Evolutionary conservation across 768 basidiomycete genomes (phyloP).

Genomic region (Tricholoma saponaceum): DNA sequence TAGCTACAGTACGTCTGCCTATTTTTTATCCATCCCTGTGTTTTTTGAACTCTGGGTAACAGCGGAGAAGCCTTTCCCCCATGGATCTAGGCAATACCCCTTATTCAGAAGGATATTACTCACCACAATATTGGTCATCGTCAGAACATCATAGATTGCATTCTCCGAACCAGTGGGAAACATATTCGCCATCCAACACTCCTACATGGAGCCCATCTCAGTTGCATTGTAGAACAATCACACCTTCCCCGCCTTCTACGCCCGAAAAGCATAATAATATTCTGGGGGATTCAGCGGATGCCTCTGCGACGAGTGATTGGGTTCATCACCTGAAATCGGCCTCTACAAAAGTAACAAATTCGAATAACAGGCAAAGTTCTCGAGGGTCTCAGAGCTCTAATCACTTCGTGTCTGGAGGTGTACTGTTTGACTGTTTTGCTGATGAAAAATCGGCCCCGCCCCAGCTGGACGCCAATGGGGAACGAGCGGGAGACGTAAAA

Average conservation of each 20-base stretch:
- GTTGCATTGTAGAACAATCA: background rate
- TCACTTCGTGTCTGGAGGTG: constrained; percentile 50
- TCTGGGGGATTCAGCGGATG: background rate
- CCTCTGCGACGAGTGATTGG: background rate
- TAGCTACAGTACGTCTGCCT: constrained; percentile 12
- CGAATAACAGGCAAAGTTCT: background rate
- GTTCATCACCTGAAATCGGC: background rate
- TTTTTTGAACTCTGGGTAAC: constrained; percentile 9
- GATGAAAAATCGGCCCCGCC: background rate
- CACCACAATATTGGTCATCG: background rate
- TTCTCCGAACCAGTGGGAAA: background rate
- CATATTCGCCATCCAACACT: background rate
- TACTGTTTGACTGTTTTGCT: constrained; percentile 36
- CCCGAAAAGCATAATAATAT: background rate
- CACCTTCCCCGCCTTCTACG: background rate
- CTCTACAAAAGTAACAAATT: background rate
- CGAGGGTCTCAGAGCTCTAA: constrained; percentile 25
- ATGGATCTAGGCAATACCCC: constrained; percentile 57
- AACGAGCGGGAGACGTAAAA: background rate
- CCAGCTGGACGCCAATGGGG: background rate
- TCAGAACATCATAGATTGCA: background rate
- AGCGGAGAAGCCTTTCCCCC: constrained; percentile 44
- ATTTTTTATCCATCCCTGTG: background rate
- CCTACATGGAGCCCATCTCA: background rate
- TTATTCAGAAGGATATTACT: constrained; percentile 23